These are phyloP conservation scores for Pelargonium fulgidum DNA, from an alignment of 441 rosid species.

Conservation along the genomic window DNA sequence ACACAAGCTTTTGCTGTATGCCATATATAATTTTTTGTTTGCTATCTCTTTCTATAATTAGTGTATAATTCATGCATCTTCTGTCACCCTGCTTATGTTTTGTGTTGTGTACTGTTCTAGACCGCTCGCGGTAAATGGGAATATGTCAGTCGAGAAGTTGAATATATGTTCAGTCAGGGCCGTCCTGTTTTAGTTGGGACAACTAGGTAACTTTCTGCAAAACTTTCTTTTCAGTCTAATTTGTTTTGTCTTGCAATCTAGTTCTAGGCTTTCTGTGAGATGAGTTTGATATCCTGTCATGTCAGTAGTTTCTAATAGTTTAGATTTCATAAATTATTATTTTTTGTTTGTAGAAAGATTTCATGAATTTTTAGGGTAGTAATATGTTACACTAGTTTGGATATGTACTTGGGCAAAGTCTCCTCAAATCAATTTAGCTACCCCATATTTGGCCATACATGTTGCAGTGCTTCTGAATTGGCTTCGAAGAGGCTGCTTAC, in stretches of 20 bases:
- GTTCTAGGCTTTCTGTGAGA: not conserved
- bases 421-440: not conserved
- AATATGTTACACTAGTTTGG: conserved; percentile 7
- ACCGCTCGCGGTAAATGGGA: conserved; percentile 97
- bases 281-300: not conserved
- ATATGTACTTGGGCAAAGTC: conserved; percentile 5
- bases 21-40: conserved; percentile 17
- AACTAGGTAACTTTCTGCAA: conserved; percentile 53
- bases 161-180: conserved; percentile 81
- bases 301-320: not conserved
- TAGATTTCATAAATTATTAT: not conserved
- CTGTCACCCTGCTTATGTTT: conserved; percentile 18
- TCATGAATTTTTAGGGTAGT: not conserved
- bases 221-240: not conserved
- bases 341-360: not conserved
- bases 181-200: conserved; percentile 98
- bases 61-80: too few relatives aligned
- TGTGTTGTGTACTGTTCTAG: conserved; percentile 34
- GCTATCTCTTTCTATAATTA: not conserved
- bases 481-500: not conserved
- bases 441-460: too few relatives aligned
- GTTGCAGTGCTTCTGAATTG: too few relatives aligned
- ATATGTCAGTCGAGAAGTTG: conserved; percentile 76
- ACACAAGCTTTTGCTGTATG: conserved; percentile 92
- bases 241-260: conserved; percentile 2